Evolutionary conservation across 345 rosid genomes (phyloP).

Genomic region (Gossypium mustelinum): DNA sequence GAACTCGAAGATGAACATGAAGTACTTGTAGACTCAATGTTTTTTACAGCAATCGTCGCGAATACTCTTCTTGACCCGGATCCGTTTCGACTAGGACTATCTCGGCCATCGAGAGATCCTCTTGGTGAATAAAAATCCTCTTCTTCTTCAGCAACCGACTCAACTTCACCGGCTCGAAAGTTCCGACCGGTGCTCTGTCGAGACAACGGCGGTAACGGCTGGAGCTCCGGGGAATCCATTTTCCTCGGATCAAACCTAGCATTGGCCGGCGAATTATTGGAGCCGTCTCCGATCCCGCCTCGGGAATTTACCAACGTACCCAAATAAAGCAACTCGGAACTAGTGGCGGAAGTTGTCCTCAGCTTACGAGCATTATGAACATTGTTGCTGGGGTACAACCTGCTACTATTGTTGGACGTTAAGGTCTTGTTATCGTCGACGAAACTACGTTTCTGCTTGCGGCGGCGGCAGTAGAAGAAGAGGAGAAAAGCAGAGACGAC

Average conservation of each 20-base stretch:
- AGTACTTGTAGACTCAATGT: constrained; percentile 46
- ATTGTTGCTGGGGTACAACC: constrained; percentile 23
- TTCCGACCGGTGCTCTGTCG: constrained; percentile 46
- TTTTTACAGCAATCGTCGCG: constrained; percentile 32
- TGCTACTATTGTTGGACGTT: constrained; percentile 33
- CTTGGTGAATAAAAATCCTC: constrained; percentile 95
- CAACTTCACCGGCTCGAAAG: constrained; percentile 38
- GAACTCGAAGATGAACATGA: constrained; percentile 67
- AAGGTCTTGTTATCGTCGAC: constrained; percentile 45
- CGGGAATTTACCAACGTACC: constrained; percentile 61
- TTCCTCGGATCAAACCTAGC: constrained; percentile 46
- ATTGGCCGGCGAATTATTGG: constrained; percentile 17
- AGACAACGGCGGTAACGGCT: constrained; percentile 81
- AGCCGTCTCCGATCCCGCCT: constrained; percentile 32
- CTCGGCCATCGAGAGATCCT: constrained; percentile 61
- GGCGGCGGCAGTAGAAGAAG: constrained; percentile 47
- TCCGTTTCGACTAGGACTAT: constrained; percentile 54
- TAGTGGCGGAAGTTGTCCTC: constrained; percentile 35
- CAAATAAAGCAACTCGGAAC: constrained; percentile 88
- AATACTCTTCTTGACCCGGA: constrained; percentile 65
- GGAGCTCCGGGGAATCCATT: constrained; percentile 89
- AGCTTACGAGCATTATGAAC: constrained; percentile 34
- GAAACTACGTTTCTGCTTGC: constrained; percentile 16
- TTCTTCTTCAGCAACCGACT: constrained; percentile 53
- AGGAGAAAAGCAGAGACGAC: constrained; percentile 31